A percentile compares a stretch with the other conserved stretches of the same genome.
phyloP scores from a whole-genome alignment of 2,329 filamentous ascomycete species.

The Tolypocladium ophioglossoides region DNA sequence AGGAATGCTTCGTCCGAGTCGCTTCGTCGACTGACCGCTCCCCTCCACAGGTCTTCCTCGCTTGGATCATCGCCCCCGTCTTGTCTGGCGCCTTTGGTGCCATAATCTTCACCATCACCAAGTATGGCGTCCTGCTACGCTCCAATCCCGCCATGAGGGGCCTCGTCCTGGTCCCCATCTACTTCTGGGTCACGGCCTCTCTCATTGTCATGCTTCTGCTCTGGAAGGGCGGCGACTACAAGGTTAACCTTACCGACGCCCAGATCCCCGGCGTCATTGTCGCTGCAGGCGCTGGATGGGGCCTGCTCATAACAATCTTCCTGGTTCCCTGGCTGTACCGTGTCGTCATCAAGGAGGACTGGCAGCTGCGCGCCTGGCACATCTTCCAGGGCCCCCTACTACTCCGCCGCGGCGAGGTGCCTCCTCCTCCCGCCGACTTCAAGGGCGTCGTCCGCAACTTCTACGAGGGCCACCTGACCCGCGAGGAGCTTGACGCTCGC shows the following conservation, averaged over 20 bases:
- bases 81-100: slow-evolving; percentile 42
- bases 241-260: slow-evolving; percentile 34
- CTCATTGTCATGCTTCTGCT: slow-evolving; percentile 52
- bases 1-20: background rate
- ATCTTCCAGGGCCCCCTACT: slow-evolving; percentile 43
- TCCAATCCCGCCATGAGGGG: slow-evolving; percentile 41
- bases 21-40: slow-evolving; percentile 18
- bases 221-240: slow-evolving; percentile 37
- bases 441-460: slow-evolving; percentile 37
- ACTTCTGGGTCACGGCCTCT: slow-evolving; percentile 44
- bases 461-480: slow-evolving; percentile 45
- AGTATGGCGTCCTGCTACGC: slow-evolving; percentile 44
- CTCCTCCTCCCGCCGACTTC: slow-evolving; percentile 30
- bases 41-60: slow-evolving; percentile 41
- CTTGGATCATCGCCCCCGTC: slow-evolving; percentile 49
- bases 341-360: slow-evolving; percentile 48
- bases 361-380: slow-evolving; percentile 46
- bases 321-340: slow-evolving; percentile 50
- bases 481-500: slow-evolving; percentile 36
- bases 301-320: slow-evolving; percentile 38
- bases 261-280: slow-evolving; percentile 44
- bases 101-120: slow-evolving; percentile 44
- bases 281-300: slow-evolving; percentile 38
- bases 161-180: slow-evolving; percentile 42
- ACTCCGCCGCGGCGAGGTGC: slow-evolving; percentile 29